Evolutionary conservation across 73 alveolate species (phyloP), one percentile per base, ranked within the genome.

Genomic region (Breviolum minutum): DNA sequence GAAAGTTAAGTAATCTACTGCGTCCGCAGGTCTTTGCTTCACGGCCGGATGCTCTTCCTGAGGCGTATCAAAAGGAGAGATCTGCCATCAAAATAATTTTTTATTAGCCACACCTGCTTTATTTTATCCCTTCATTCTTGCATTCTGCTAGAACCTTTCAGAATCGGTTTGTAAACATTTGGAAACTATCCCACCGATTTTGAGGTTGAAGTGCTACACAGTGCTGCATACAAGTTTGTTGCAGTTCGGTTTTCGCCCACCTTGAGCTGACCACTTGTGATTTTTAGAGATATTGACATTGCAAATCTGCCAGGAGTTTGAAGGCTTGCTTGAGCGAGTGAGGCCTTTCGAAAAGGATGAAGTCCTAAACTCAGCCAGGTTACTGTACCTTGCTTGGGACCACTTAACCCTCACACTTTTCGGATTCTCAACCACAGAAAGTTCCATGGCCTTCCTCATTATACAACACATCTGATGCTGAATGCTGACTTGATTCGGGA

Each of bases 21-120:
- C 85, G 60, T 74, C 54, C 17, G 26, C 85, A 85, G 94, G 94
- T 85, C 29, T 85, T 85, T n/a, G 94, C 94, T 9, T 85, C 95
- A 10, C 95, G 95, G 84, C 95, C 95, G 13, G 95, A 87, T 64
- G 84, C 84, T 7, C 95, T 87, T 30, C 95, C 95, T 17, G 95
- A 87, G 83, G 95, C 95, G 13, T 87, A 87, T 48, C 95, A 87
- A 68, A 87, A 87, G 95, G 95, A 63, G 95, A 7, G 68, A 64
- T 7, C 12, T 26, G 70, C 54, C 22, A 14, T 0, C 60, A 8
- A 22, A 8, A 60, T 1, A 7, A 12, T 48, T 76, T 11, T 32
- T 32, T 40, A 11, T 54, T 83, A 22, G 61, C 20, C 61, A 13
- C 86, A 9, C 27, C 19, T 27, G 54, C 27, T 6, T 29, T 26